Evolutionary conservation across 2,329 filamentous ascomycete species (phyloP).

Genomic region (Leptographium radiaticola): DNA sequence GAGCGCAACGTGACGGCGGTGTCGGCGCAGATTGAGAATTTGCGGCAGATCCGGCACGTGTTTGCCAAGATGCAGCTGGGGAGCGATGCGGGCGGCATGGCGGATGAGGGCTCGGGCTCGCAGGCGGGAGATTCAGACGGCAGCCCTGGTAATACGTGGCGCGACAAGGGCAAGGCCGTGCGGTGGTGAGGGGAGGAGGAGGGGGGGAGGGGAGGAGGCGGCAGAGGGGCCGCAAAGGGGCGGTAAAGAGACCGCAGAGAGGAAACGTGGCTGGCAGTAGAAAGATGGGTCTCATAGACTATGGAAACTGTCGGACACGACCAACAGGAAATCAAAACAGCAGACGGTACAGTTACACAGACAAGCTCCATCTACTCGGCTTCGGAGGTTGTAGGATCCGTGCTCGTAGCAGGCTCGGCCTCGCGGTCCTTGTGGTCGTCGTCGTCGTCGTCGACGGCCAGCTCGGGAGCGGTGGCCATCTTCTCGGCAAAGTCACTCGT

Average conservation of each 20-base stretch:
- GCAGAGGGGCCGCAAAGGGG: neutral
- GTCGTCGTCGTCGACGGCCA: neutral
- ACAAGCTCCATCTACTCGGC: neutral
- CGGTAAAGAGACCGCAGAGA: neutral
- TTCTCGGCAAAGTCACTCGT: neutral
- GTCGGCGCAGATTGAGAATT: constrained; percentile 46
- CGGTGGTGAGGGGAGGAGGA: neutral
- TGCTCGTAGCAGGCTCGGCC: neutral
- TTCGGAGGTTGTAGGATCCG: neutral
- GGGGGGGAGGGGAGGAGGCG: neutral
- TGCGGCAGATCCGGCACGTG: constrained; percentile 63
- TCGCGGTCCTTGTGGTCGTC: neutral
- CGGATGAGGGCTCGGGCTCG: neutral
- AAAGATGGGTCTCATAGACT: neutral
- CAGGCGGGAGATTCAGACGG: neutral
- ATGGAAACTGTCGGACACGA: too few species aligned
- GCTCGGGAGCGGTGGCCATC: neutral
- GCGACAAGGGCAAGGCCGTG: neutral
- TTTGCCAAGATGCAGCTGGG: constrained; percentile 49
- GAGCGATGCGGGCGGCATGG: neutral
- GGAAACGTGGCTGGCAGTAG: neutral
- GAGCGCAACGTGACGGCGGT: constrained; percentile 53
- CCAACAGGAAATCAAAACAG: too few species aligned
- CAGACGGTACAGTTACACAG: too few species aligned
- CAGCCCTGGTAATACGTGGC: neutral